A percentile compares a stretch with the other conserved stretches of the same genome.
phyloP scores from a whole-genome alignment of 2,329 filamentous ascomycete species.

The Pseudodiploospora longispora region DNA sequence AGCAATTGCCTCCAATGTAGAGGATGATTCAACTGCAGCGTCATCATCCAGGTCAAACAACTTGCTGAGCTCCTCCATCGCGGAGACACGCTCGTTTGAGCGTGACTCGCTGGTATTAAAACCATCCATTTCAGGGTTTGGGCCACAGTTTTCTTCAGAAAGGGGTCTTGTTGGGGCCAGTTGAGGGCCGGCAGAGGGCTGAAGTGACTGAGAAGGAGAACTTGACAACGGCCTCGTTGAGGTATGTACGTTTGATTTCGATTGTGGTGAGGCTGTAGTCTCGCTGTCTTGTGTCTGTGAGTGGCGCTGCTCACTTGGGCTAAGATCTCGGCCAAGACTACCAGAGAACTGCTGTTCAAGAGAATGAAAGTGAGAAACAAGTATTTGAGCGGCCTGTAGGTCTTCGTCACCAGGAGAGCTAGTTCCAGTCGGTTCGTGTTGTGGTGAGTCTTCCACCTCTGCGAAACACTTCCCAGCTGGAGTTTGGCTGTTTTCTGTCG shows the following conservation, averaged over 20 bases:
- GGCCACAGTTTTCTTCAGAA: too few relatives aligned
- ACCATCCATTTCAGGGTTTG: too few relatives aligned
- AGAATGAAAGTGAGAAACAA: conserved; percentile 11
- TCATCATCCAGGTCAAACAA: conserved; percentile 10
- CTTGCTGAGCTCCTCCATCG: conserved; percentile 11
- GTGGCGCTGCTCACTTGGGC: too few relatives aligned
- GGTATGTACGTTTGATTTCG: not conserved
- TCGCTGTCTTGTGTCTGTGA: too few relatives aligned
- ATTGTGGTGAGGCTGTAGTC: not conserved
- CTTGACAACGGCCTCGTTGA: too few relatives aligned
- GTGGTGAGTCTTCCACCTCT: too few relatives aligned
- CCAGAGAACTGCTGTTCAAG: conserved; percentile 9
- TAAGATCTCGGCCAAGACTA: not conserved
- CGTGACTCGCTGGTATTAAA: not conserved
- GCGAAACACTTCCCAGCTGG: too few relatives aligned
- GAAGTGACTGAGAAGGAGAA: too few relatives aligned
- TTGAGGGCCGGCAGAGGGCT: too few relatives aligned
- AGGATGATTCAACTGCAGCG: not conserved
- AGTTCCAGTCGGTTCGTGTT: not conserved
- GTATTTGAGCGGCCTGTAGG: conserved; percentile 22
- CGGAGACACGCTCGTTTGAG: conserved; percentile 1
- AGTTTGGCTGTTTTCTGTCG: not conserved
- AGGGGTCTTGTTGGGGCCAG: too few relatives aligned
- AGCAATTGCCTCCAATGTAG: too few relatives aligned
- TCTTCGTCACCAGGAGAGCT: conserved; percentile 3